Evolutionary conservation across 352 stramenopile genomes (phyloP), one percentile per base, ranked within the genome.

Genomic region (Phytophthora chlamydospora): DNA sequence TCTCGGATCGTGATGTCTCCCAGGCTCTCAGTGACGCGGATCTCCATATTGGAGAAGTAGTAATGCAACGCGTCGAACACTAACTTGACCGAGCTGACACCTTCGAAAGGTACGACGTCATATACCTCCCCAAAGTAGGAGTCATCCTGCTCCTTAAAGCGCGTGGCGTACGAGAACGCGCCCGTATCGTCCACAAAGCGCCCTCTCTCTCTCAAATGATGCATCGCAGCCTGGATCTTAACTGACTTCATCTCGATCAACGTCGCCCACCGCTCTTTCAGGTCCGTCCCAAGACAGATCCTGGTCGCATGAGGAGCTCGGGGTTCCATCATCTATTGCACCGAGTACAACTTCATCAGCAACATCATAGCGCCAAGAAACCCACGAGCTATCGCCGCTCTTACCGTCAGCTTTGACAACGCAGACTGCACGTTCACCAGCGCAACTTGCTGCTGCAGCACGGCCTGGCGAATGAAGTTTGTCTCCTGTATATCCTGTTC

Each of bases 1-100:
- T 85, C 76, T 38, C 76, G 74, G 27, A 84, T 71, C 4, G 74
- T 88, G 29, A 88, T 52, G 31, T 75, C 57, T 21, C 76, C 76
- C 0, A 85, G 38, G 12, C 44, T 58, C n/a, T 88, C 78, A 0
- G 78, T 78, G 11, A 85, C 66, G 7, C 53, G 73, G 50, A 88
- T 84, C 33, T 86, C 76, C 44, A 83, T 58, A 45, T 77, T 79
- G 33, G 51, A 59, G 6, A 74, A 68, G 36, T 72, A 85, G 35
- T 71, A 65, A 16, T 65, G 46, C 0, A 80, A 58, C 0, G 71
- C 66, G n/a, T 88, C 72, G 40, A 72, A 83, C 24, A 88, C 58
- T 2, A 67, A 41, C 12, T 67, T 66, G n/a, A 86, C 76, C 8
- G 56, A 76, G 6, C 39, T 67, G 11, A 61, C 34, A 2, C 46